Percentiles rank a stretch among this genome's conserved stretches.
Conservation (phyloP, 495 filamentous ascomycete species). For the Penicillium canariense region DNA sequence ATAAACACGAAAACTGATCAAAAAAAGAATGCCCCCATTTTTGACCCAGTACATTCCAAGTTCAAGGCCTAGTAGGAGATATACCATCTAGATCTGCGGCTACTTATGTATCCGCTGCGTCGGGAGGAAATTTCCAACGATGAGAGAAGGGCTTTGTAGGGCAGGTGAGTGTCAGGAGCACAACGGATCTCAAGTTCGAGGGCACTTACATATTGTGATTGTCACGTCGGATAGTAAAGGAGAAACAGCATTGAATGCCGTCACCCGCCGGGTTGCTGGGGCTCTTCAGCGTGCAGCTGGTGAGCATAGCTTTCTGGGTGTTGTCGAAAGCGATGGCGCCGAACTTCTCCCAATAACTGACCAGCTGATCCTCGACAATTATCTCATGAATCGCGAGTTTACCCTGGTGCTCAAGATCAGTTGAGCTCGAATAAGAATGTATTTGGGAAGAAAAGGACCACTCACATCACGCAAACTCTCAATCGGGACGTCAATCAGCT, state of each 20-base stretch:
- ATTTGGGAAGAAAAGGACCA: constrained; percentile 4
- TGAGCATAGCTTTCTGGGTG: constrained; percentile 94
- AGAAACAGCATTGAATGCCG: constrained; percentile 91
- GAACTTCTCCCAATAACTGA: constrained; percentile 99
- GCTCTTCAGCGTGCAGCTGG: constrained; percentile 87
- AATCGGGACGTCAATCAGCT: constrained; percentile 90
- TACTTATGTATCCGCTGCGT: constrained; percentile 34
- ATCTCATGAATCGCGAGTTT: constrained; percentile 96
- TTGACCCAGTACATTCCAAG: background rate
- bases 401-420: constrained; percentile 55
- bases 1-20: background rate
- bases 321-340: constrained; percentile 97
- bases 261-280: constrained; percentile 70
- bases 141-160: constrained; percentile 72
- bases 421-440: background rate
- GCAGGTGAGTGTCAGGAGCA: constrained; percentile 12
- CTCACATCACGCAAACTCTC: constrained; percentile 87
- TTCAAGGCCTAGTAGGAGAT: background rate
- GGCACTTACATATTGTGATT: constrained; percentile 88
- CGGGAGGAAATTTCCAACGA: constrained; percentile 95
- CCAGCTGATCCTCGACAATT: constrained; percentile 86
- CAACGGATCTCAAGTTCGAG: background rate
- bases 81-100: background rate
- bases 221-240: constrained; percentile 92
- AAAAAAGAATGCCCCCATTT: background rate